Conservation (phyloP, 768 basidiomycete species). For the Termitomyces titanicus region DNA sequence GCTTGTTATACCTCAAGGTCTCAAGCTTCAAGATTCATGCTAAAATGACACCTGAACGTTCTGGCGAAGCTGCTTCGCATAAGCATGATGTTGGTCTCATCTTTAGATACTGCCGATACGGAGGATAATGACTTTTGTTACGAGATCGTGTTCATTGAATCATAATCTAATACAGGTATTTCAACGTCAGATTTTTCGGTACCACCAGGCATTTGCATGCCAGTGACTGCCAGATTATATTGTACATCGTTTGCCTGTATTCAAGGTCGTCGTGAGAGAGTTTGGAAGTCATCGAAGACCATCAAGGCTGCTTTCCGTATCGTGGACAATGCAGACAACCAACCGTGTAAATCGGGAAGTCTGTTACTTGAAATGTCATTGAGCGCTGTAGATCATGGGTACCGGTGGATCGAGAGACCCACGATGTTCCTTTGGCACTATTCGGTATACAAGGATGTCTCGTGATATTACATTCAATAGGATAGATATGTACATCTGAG, state of each 20-base stretch:
- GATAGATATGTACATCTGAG: background rate
- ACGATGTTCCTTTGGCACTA: background rate
- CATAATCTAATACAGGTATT: background rate
- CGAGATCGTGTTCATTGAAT: background rate
- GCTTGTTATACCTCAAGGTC: no score
- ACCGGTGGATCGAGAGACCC: background rate
- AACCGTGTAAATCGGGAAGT: background rate
- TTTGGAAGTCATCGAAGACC: background rate
- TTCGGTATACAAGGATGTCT: background rate
- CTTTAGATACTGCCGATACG: background rate
- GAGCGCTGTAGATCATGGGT: background rate
- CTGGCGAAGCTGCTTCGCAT: background rate
- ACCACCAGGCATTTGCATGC: background rate
- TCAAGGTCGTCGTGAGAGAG: background rate
- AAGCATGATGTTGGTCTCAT: background rate
- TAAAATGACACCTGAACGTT: background rate
- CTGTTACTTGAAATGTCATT: background rate
- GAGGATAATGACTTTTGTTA: background rate
- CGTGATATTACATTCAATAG: background rate
- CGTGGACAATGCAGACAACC: background rate
- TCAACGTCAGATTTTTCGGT: background rate
- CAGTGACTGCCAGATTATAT: background rate
- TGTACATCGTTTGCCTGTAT: slow-evolving; percentile 2
- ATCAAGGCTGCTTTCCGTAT: background rate
- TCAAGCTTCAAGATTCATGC: no score